phyloP scores from a whole-genome alignment of 2,329 filamentous ascomycete genomes.

The Claviceps maximensis region DNA sequence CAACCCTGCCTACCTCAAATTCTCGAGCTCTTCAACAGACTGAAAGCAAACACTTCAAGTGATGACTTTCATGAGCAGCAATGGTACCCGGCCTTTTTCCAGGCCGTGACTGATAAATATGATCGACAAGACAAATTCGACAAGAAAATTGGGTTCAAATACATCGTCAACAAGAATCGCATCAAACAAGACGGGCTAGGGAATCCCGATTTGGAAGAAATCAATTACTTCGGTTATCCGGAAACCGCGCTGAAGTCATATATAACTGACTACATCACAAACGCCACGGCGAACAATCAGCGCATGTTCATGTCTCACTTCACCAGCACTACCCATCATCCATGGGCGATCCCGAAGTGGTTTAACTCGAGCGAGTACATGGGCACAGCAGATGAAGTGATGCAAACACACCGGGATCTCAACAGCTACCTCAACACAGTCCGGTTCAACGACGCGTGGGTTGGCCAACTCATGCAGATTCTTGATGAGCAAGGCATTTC shows the following conservation, averaged over 20 bases:
- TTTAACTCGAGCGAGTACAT: constrained; percentile 13
- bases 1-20: constrained; percentile 30
- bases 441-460: constrained; percentile 19
- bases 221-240: constrained; percentile 20
- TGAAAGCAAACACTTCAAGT: constrained; percentile 7
- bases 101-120: constrained; percentile 18
- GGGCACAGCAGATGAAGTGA: constrained; percentile 6
- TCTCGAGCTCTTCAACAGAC: constrained; percentile 17
- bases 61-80: constrained; percentile 12
- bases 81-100: constrained; percentile 20
- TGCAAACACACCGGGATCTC: constrained; percentile 11
- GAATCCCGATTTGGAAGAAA: constrained; percentile 10
- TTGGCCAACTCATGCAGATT: constrained; percentile 17
- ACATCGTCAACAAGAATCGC: constrained; percentile 9
- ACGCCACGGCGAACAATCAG: constrained; percentile 15
- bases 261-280: constrained; percentile 16
- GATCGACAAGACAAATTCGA: constrained; percentile 16
- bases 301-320: constrained; percentile 20
- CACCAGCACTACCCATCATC: constrained; percentile 21
- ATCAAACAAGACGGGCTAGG: constrained; percentile 4
- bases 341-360: constrained; percentile 15
- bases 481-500: constrained; percentile 19
- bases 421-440: constrained; percentile 20
- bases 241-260: constrained; percentile 18
- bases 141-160: constrained; percentile 10